Evolutionary conservation across 345 rosid species (phyloP).

Genomic region (Mallotus nudiflorus): DNA sequence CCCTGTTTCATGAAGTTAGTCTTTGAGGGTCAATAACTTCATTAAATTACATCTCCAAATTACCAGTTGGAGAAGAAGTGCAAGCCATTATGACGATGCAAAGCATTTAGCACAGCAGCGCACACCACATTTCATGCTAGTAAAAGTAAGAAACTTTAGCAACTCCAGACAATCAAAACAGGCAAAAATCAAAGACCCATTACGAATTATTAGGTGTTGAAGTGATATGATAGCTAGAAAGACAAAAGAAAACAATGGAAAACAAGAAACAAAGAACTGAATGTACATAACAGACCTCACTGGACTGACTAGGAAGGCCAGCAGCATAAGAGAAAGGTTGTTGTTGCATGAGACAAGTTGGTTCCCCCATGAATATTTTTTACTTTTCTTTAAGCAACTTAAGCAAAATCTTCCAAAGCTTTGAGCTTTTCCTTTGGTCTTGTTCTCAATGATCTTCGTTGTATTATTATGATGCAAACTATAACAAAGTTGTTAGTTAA

Average conservation of each 20-base stretch:
- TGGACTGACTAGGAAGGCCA: conserved; percentile 30
- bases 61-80: neutral
- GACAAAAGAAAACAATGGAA: neutral
- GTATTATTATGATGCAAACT: no score
- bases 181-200: conserved; percentile 3
- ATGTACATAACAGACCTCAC: conserved; percentile 28
- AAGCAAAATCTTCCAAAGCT: conserved; percentile 4
- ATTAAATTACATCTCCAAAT: neutral
- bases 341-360: conserved; percentile 31
- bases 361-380: conserved; percentile 26
- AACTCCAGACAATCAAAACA: neutral
- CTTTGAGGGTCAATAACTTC: no score
- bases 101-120: no score
- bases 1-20: conserved; percentile 26
- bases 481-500: neutral
- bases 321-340: conserved; percentile 35
- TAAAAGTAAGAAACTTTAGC: neutral
- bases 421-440: neutral
- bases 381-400: no score
- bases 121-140: no score
- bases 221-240: neutral
- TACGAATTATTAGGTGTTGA: neutral
- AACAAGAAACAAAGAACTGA: neutral
- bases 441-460: neutral
- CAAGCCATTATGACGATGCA: neutral